Conservation (phyloP, 2,329 filamentous ascomycete species). For the Volutella citrinella region DNA sequence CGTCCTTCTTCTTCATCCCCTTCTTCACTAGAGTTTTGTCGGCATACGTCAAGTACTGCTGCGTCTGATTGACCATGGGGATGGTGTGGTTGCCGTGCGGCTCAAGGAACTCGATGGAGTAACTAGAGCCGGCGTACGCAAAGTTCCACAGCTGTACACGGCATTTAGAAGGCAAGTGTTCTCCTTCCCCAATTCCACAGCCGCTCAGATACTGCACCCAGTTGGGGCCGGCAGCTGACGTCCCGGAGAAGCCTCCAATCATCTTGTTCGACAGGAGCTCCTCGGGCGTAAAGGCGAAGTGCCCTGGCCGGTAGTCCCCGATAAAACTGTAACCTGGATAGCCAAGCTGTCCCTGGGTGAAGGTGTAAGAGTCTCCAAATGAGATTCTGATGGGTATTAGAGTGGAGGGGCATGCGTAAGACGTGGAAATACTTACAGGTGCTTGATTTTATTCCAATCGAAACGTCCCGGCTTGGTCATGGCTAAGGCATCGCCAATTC, state of each 20-base stretch:
- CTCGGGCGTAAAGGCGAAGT: constrained; percentile 7
- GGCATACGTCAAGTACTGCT: constrained; percentile 9
- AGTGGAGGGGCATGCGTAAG: too few species aligned
- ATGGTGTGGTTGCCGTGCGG: constrained; percentile 7
- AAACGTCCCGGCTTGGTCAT: too few species aligned
- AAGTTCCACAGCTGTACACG: constrained; percentile 9
- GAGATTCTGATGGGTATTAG: too few species aligned
- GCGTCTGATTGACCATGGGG: constrained; percentile 9
- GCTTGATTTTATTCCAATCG: too few species aligned
- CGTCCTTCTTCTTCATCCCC: constrained; percentile 3
- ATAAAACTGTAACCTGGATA: constrained; percentile 11
- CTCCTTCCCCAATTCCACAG: constrained; percentile 6
- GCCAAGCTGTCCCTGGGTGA: constrained; percentile 5
- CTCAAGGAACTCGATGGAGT: constrained; percentile 4
- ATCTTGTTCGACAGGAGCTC: constrained; percentile 4
- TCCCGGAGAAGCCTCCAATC: constrained; percentile 6
- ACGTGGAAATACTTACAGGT: too few species aligned
- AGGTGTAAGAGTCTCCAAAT: constrained; percentile 12
- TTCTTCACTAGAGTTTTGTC: constrained; percentile 5
- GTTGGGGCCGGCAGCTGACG: constrained; percentile 6
- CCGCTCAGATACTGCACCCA: constrained; percentile 9
- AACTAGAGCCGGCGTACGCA: constrained; percentile 7
- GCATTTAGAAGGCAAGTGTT: constrained; percentile 6
- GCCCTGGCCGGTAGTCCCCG: constrained; percentile 5
- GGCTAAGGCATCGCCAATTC: too few species aligned